Conservation (phyloP, 345 rosid species). For the Linum tenue region DNA sequence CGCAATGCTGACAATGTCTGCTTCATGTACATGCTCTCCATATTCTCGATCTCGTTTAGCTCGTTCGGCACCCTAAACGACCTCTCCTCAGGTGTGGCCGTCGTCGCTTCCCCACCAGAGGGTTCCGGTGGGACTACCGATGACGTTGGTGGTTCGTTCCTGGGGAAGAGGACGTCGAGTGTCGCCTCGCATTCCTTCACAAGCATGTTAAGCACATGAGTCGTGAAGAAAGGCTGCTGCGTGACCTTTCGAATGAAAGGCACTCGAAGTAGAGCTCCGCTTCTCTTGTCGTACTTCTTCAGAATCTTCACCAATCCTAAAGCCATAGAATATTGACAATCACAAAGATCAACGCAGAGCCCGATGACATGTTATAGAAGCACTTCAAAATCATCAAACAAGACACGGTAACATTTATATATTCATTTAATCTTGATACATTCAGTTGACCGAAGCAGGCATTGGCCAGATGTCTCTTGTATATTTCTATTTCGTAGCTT, state of each 20-base stretch:
- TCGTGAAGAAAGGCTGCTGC: slow-evolving; percentile 38
- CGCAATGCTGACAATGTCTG: slow-evolving; percentile 1
- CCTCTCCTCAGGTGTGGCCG: slow-evolving; percentile 6
- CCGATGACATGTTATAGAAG: background rate
- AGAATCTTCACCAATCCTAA: slow-evolving; percentile 38
- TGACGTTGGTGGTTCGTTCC: slow-evolving; percentile 8
- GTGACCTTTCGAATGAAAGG: slow-evolving; percentile 23
- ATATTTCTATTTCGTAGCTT: too few species aligned
- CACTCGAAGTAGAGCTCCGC: slow-evolving; percentile 18
- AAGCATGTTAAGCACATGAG: slow-evolving; percentile 33
- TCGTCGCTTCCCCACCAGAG: background rate
- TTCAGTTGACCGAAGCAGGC: too few species aligned
- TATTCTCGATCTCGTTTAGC: slow-evolving; percentile 1
- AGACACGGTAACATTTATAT: too few species aligned
- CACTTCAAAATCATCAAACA: background rate
- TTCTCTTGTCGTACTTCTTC: slow-evolving; percentile 40
- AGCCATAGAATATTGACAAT: background rate
- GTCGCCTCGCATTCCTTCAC: slow-evolving; percentile 27
- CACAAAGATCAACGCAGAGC: background rate
- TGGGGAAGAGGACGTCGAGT: slow-evolving; percentile 23
- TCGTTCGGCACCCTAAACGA: slow-evolving; percentile 11
- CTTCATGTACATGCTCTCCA: slow-evolving; percentile 7
- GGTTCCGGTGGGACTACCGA: background rate
- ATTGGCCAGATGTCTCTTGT: too few species aligned
- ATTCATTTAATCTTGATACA: too few species aligned